Conservation (phyloP, 208 protist species). For the Crithidia bombi region DNA sequence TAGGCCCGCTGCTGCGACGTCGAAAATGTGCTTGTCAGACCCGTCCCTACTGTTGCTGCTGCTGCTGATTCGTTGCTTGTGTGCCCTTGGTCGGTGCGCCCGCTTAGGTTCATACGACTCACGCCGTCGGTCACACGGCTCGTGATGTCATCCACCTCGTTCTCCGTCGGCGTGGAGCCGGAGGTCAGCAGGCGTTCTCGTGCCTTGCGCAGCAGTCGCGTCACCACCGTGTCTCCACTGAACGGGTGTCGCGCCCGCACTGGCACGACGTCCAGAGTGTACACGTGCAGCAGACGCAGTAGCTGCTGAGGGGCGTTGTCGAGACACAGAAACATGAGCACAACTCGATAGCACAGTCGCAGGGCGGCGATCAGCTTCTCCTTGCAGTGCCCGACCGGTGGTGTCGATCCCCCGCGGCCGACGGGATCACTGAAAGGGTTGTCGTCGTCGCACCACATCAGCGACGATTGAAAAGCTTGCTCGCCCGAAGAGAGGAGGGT, state of each 20-base stretch:
- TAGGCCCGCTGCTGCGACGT: conserved; percentile 8
- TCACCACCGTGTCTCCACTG: conserved; percentile 31
- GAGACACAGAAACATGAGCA: conserved; percentile 29
- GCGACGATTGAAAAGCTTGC: neutral
- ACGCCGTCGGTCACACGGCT: conserved; percentile 19
- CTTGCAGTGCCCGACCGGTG: neutral
- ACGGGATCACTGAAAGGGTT: neutral
- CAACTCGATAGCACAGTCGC: conserved; percentile 35
- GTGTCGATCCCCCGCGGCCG: too few species aligned
- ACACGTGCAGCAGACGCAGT: conserved; percentile 28
- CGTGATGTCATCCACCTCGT: conserved; percentile 23
- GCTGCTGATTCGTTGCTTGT: neutral
- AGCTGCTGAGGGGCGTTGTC: conserved; percentile 36
- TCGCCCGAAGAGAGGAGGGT: neutral
- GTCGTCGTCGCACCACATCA: conserved; percentile 5
- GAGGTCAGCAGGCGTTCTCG: conserved; percentile 22
- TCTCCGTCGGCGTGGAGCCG: conserved; percentile 17
- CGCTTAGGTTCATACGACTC: neutral
- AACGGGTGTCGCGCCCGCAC: conserved; percentile 27
- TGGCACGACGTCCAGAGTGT: conserved; percentile 14
- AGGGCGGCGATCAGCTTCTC: conserved; percentile 20
- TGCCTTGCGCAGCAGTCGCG: conserved; percentile 32
- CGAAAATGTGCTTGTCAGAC: neutral
- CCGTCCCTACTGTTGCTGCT: neutral
- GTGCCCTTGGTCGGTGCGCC: neutral